Percentiles rank a stretch among this genome's conserved stretches.
Conservation (phyloP, 306 rosid species). For the Ormosia emarginata region DNA sequence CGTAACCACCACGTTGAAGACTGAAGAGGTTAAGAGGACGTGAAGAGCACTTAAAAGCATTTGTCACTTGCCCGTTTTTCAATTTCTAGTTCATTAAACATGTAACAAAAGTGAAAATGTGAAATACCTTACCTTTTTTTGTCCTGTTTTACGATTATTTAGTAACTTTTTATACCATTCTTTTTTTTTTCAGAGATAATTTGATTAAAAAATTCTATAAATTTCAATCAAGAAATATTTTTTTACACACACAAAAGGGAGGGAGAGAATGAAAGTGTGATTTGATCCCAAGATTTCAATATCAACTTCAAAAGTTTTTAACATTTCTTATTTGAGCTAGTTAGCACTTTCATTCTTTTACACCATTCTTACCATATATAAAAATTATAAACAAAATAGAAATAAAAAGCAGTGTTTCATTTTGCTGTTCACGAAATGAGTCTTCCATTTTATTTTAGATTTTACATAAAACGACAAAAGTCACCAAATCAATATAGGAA, state of each 20-base stretch:
- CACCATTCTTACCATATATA: not conserved
- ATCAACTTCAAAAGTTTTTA: too few species aligned
- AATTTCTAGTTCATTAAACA: not conserved
- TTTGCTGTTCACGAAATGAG: not conserved
- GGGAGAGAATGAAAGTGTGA: too few species aligned
- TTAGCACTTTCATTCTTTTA: too few species aligned
- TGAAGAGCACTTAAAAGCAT: conserved; percentile 38
- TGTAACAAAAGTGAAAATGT: not conserved
- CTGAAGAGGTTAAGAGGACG: not conserved
- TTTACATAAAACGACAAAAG: not conserved
- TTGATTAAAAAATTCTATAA: too few species aligned
- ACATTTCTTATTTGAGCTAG: too few species aligned
- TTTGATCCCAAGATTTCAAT: too few species aligned
- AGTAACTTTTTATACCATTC: not conserved
- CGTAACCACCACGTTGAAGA: not conserved
- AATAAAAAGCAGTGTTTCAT: not conserved
- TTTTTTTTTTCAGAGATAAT: too few species aligned
- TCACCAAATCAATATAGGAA: conserved; percentile 14
- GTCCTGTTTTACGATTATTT: not conserved
- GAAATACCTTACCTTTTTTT: not conserved
- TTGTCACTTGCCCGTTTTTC: not conserved
- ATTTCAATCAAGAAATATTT: too few species aligned
- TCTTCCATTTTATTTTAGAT: not conserved
- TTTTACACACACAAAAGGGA: too few species aligned
- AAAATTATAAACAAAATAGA: not conserved